Evolutionary conservation across 1,284 basidiomycete species (phyloP), one percentile per base, ranked within the genome.

Genomic region (Sporisorium graminicola): DNA sequence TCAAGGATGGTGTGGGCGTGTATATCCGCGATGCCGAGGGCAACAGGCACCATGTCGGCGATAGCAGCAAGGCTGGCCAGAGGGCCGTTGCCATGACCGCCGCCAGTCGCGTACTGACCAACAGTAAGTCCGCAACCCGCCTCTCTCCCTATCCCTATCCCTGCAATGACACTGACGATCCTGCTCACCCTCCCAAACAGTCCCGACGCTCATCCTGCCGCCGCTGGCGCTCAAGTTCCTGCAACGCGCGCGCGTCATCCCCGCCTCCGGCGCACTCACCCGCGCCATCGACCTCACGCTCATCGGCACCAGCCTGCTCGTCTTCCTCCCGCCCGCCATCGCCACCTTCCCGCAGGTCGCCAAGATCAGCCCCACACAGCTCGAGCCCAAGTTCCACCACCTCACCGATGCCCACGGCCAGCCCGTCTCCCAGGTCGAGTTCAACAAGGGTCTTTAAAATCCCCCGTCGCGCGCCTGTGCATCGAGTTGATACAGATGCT

Each of bases 261-360:
- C 80, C 13, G 42, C 68, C 5, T 43, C 61, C 18, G 78, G 78
- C 10, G 27, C 64, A 8, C 42, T 72, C 22, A 69, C 80, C 5
- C 50, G 76, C n/a, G 62, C 66, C 22, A 68, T 78, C 13, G 78
- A 82, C 31, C 40, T 82, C 5, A 58, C 66, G 1, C 50, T 82
- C 78, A 87, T 89, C 80, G 88, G 88, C 6, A 76, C 87, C 1
- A 87, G 86, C 2, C 85, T 89, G 16, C 87, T 88, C 53, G 75
- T 88, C 55, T 89, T 88, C 86, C 83, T 89, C 0, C 88, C 88
- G 0, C 88, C 88, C 8, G 88, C 88, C n/a, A 89, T 89, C 73
- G 88, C 88, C 13, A 87, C 87, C 69, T 89, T 88, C 84, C 88
- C 88, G 6, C 88, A 88, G 69, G 82, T 86, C 14, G 88, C 87